phyloP scores from a whole-genome alignment of 2,329 filamentous ascomycete genomes.

The Penicillium sp. region DNA sequence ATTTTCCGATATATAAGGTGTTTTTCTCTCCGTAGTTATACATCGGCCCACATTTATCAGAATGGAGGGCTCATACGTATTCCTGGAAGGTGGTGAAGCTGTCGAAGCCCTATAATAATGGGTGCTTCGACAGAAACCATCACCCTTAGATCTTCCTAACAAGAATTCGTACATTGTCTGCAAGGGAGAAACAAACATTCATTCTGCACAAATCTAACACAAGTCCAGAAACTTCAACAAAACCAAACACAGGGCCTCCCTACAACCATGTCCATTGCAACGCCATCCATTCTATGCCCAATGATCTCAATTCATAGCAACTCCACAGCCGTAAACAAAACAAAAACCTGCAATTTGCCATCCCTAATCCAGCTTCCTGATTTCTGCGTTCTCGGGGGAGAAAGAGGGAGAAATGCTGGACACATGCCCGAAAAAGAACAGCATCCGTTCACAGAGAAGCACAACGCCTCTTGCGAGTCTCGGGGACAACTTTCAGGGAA shows the following conservation, averaged over 20 bases:
- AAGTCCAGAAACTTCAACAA: neutral
- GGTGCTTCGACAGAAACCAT: neutral
- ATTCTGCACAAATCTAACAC: neutral
- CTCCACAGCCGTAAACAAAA: neutral
- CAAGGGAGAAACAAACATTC: neutral
- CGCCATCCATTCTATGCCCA: conserved; percentile 6
- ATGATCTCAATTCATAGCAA: neutral
- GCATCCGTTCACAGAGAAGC: conserved; percentile 12
- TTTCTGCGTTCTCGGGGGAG: too few relatives aligned
- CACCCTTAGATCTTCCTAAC: neutral
- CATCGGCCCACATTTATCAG: neutral
- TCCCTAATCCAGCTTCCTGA: neutral
- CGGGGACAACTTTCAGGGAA: neutral
- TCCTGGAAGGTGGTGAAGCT: neutral
- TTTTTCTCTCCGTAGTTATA: neutral
- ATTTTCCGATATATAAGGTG: neutral
- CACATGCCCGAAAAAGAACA: neutral
- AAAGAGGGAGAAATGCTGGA: neutral
- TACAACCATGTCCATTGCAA: neutral
- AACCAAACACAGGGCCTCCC: neutral
- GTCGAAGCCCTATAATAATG: too few relatives aligned
- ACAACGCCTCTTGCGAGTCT: conserved; percentile 12
- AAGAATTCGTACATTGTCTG: neutral
- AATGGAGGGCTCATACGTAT: neutral
- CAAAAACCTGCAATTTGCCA: neutral